Percentiles rank a stretch among this genome's conserved stretches.
phyloP scores from a whole-genome alignment of 2,329 filamentous ascomycete genomes.

The Scolecobasidium constrictum region DNA sequence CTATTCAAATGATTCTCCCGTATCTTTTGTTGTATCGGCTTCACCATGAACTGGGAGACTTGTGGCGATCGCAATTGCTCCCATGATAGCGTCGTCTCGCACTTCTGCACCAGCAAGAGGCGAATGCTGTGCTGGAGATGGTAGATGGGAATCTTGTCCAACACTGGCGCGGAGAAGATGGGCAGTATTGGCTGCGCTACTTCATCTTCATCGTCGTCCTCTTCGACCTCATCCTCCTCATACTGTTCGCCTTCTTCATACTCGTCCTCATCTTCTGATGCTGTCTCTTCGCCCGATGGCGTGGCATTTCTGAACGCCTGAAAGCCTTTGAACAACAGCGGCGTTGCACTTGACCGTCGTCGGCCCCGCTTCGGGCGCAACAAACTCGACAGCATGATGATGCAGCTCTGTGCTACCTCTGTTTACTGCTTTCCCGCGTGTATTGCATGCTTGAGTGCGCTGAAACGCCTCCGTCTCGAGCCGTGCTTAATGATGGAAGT shows the following conservation, averaged over 20 bases:
- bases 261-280: conserved; percentile 3
- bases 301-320: neutral
- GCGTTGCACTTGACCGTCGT: neutral
- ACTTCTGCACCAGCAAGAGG: conserved; percentile 69
- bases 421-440: no score
- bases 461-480: no score
- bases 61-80: conserved; percentile 93
- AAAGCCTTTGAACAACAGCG: neutral
- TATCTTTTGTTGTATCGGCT: conserved; percentile 89
- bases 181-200: conserved; percentile 26
- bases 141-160: conserved; percentile 81
- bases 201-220: conserved; percentile 16
- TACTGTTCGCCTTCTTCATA: conserved; percentile 16
- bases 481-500: no score
- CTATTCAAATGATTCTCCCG: conserved; percentile 71
- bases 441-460: no score
- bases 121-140: conserved; percentile 83
- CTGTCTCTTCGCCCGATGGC: neutral
- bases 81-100: conserved; percentile 88
- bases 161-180: conserved; percentile 22
- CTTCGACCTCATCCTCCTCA: conserved; percentile 17
- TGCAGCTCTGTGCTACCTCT: no score
- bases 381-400: conserved; percentile 5
- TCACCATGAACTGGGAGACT: conserved; percentile 88
- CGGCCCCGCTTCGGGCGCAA: conserved; percentile 3